Evolutionary conservation across 768 basidiomycete genomes (phyloP).

Genomic region (Hydnomerulius pinastri): DNA sequence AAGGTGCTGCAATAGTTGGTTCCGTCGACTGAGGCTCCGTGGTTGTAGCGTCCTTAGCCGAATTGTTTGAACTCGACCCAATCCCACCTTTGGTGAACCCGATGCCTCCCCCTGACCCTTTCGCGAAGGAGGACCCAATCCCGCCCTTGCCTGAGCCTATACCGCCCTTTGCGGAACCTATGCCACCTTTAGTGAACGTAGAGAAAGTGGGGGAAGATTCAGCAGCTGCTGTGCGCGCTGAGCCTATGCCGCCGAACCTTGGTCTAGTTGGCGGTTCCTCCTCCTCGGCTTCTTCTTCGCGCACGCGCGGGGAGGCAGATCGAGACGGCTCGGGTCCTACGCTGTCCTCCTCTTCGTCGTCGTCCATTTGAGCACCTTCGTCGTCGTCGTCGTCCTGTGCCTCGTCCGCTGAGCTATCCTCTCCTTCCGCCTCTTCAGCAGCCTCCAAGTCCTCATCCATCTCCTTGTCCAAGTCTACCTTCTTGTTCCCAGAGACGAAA

Average conservation of each 20-base stretch:
- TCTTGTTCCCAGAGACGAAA: constrained; percentile 65
- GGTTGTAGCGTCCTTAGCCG: constrained; percentile 1
- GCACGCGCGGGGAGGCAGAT: constrained; percentile 57
- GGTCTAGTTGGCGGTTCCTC: constrained; percentile 37
- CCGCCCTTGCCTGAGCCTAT: constrained; percentile 27
- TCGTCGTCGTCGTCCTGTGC: constrained; percentile 39
- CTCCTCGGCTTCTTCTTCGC: constrained; percentile 47
- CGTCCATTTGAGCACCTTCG: constrained; percentile 26
- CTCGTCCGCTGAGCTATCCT: constrained; percentile 36
- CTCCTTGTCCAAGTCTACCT: constrained; percentile 43
- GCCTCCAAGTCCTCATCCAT: constrained; percentile 41
- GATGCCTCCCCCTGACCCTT: background rate
- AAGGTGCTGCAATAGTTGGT: constrained; percentile 31
- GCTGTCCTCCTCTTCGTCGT: constrained; percentile 37
- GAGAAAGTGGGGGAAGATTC: constrained; percentile 13
- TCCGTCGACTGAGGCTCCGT: constrained; percentile 16
- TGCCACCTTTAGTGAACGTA: constrained; percentile 28
- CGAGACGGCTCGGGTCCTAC: constrained; percentile 53
- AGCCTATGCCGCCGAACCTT: constrained; percentile 49
- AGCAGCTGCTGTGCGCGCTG: background rate
- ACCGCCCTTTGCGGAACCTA: constrained; percentile 35
- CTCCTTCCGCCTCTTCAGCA: constrained; percentile 36
- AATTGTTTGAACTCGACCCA: constrained; percentile 36
- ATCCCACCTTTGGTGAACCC: constrained; percentile 45
- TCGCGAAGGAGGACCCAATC: background rate